Conservation (phyloP, 1,284 basidiomycete genomes). For the Pterula multifida region DNA sequence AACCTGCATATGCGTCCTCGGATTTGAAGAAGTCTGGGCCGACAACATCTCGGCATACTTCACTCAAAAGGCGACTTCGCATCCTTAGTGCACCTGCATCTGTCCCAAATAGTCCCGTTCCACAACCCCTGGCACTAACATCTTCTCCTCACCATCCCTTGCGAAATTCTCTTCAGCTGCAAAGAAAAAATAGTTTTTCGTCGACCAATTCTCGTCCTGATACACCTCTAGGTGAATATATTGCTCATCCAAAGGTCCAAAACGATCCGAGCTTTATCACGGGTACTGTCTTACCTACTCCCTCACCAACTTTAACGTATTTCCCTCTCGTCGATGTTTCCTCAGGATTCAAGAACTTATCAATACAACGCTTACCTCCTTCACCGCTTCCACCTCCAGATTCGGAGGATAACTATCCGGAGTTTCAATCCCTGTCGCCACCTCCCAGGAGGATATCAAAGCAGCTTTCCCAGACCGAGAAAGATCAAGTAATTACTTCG, state of each 20-base stretch:
- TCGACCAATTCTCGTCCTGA: background rate
- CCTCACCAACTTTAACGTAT: background rate
- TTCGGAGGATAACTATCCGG: background rate
- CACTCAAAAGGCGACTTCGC: background rate
- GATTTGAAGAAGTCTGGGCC: background rate
- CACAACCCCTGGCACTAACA: background rate
- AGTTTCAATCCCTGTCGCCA: background rate
- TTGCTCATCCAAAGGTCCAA: background rate
- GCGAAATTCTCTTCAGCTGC: conserved; percentile 1
- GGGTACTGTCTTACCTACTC: background rate
- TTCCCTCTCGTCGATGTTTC: conserved; percentile 2
- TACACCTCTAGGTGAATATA: background rate
- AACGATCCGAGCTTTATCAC: background rate
- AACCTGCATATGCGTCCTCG: background rate
- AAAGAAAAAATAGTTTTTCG: background rate
- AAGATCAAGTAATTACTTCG: background rate
- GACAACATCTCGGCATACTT: background rate
- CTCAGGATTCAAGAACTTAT: background rate
- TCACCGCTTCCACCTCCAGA: background rate
- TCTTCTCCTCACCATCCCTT: background rate
- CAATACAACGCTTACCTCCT: background rate
- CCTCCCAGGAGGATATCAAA: conserved; percentile 1
- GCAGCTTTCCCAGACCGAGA: background rate
- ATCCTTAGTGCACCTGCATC: background rate
- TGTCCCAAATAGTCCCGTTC: background rate